Evolutionary conservation across 208 protist genomes (phyloP), one percentile per base, ranked within the genome.

Genomic region (Spongospora subterranea): DNA sequence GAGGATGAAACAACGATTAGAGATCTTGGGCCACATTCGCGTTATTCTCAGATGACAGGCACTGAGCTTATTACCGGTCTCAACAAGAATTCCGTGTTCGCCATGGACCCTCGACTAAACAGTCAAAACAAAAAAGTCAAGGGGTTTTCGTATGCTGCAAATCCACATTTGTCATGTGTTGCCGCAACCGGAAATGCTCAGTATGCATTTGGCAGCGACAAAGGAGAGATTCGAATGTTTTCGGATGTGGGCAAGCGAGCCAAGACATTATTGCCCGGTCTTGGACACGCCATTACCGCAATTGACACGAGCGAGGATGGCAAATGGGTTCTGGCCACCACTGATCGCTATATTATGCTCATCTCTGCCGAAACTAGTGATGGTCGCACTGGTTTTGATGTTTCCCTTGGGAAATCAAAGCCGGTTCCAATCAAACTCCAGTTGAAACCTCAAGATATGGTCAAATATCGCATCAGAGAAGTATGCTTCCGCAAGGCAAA

Each of bases 191-290:
- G 40, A 0, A 88, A 46, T 11, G 88, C 90, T n/a, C 20, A 88
- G 17, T 45, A 93, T 41, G 92, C 6, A 17, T 0, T 77, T 0
- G 92, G 92, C 43, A 92, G 65, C 0, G 24, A 38, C 32, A 94
- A 92, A 1, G 92, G 92, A n/a, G 92, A 93, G 39, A 92, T 93
- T 89, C 39, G 92, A 11, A 53, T 93, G n/a, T 93, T 94, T 39
- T 76, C 54, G 46, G 50, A 39, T 20, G 45, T 92, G 29, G 76
- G 41, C 0, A 88, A 93, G 35, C 88, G 90, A 0, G 92, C 92
- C 13, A 93, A 93, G 90, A 93, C 92, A 0, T n/a, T 38, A 0
- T n/a, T 93, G 0, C 92, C 91, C 0, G 92, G 92, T 35, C 54
- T 92, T 11, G 92, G 92, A 40, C 60, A 93, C 17, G 60, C 89